Evolutionary conservation across 1,284 basidiomycete genomes (phyloP).

Genomic region (Ganoderma sinense): DNA sequence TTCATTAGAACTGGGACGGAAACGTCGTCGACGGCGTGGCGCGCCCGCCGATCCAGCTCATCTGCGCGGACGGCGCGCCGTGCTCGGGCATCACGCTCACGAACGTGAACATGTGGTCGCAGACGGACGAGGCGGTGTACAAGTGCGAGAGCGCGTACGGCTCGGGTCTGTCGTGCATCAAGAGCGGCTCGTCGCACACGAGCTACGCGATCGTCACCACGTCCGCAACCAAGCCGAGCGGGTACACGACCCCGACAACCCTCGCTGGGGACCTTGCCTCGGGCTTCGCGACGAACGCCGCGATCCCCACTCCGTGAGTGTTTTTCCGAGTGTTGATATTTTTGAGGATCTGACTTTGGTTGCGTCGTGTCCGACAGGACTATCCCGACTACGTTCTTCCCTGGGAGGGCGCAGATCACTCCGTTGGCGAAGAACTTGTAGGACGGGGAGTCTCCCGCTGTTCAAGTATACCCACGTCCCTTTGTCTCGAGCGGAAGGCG

Average conservation of each 20-base stretch:
- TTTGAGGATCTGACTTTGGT: neutral
- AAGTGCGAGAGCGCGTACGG: conserved; percentile 45
- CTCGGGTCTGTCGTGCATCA: conserved; percentile 39
- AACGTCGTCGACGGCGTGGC: conserved; percentile 39
- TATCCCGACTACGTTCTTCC: conserved; percentile 11
- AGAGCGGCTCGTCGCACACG: conserved; percentile 32
- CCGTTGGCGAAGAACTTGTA: conserved; percentile 10
- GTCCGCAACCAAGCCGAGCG: conserved; percentile 36
- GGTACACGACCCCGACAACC: conserved; percentile 40
- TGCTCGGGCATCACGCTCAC: conserved; percentile 41
- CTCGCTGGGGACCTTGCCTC: conserved; percentile 39
- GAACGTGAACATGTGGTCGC: conserved; percentile 45
- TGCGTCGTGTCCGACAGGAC: neutral
- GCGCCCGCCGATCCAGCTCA: conserved; percentile 41
- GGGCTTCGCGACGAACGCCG: conserved; percentile 41
- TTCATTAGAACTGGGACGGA: conserved; percentile 43
- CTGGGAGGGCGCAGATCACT: conserved; percentile 7
- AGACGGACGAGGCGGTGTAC: conserved; percentile 37
- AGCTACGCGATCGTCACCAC: conserved; percentile 39
- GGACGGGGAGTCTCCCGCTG: neutral
- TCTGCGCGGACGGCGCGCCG: conserved; percentile 44
- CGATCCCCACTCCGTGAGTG: conserved; percentile 44
- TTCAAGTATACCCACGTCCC: neutral
- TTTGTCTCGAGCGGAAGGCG: neutral
- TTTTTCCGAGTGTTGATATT: neutral